phyloP scores from a whole-genome alignment of 2,329 filamentous ascomycete species.

The Ophiocordyceps camponoti-leonardi region DNA sequence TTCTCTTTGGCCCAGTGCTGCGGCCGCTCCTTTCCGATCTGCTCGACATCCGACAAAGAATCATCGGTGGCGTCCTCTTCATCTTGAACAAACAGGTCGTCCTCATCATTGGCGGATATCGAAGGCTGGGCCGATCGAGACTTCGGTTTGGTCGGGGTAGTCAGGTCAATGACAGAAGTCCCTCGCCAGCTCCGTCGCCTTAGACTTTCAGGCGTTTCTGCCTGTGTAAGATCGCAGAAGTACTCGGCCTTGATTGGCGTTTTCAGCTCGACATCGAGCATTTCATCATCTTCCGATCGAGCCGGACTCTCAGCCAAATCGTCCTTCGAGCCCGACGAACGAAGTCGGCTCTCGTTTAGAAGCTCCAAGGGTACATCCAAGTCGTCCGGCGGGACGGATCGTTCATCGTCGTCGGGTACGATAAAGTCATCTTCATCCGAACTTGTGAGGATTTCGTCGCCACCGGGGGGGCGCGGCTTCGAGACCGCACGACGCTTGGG shows the following conservation, averaged over 20 bases:
- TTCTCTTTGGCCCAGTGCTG: slow-evolving; percentile 10
- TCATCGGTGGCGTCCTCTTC: not conserved
- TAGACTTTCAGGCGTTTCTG: slow-evolving; percentile 5
- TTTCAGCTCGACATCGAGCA: not conserved
- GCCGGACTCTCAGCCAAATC: too few species aligned
- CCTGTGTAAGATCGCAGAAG: slow-evolving; percentile 13
- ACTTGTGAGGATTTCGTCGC: slow-evolving; percentile 34
- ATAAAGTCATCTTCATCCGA: slow-evolving; percentile 34
- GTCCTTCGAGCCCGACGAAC: too few species aligned
- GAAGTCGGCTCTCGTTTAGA: not conserved
- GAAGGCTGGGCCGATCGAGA: not conserved
- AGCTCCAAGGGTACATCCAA: not conserved
- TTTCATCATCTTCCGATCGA: not conserved
- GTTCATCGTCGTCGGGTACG: slow-evolving; percentile 12
- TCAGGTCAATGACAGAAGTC: slow-evolving; percentile 9
- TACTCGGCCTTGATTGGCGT: slow-evolving; percentile 7
- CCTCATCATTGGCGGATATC: not conserved
- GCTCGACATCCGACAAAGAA: slow-evolving; percentile 2
- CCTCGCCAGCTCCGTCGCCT: not conserved
- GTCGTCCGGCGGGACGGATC: not conserved
- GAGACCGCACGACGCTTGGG: slow-evolving; percentile 2
- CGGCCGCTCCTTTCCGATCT: slow-evolving; percentile 6
- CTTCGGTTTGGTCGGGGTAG: slow-evolving; percentile 6
- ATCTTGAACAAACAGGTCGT: not conserved
- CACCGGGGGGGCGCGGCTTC: slow-evolving; percentile 6